These are phyloP conservation scores for Solanum hybrid DNA, from an alignment of 305 asterid genomes.

Conservation along the genomic window DNA sequence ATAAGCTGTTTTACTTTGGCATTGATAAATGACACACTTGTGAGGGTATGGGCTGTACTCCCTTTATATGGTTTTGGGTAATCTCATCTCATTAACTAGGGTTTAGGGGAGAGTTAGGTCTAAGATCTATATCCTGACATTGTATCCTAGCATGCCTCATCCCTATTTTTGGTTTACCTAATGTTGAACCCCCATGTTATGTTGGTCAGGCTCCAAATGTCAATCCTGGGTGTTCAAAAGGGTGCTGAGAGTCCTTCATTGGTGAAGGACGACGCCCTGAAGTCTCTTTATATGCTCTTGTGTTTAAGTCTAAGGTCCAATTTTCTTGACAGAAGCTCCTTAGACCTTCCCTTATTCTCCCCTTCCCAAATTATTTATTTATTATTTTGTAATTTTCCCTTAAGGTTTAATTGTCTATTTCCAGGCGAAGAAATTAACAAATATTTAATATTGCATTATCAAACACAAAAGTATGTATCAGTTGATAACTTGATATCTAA, in stretches of 20 bases:
- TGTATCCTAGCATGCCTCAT: background rate
- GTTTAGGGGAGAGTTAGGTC: background rate
- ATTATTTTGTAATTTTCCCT: background rate
- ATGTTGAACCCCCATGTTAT: background rate
- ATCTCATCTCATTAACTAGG: background rate
- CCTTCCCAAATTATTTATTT: background rate
- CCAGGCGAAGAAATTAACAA: background rate
- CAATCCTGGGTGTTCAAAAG: background rate
- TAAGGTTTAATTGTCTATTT: background rate
- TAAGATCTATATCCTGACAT: background rate
- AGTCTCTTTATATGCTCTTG: constrained; percentile 1
- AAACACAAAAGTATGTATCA: background rate
- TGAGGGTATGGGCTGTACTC: background rate
- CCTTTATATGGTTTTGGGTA: background rate
- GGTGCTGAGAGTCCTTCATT: background rate
- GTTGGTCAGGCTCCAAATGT: background rate
- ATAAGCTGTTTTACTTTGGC: background rate
- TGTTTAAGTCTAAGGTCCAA: background rate
- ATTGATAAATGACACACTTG: background rate
- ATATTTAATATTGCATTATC: background rate
- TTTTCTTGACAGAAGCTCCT: background rate
- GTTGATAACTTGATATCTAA: background rate
- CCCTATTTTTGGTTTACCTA: background rate
- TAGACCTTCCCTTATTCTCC: background rate
- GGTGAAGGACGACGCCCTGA: background rate